Conservation (phyloP, 2,329 filamentous ascomycete species). For the Thyridium curvatum region DNA sequence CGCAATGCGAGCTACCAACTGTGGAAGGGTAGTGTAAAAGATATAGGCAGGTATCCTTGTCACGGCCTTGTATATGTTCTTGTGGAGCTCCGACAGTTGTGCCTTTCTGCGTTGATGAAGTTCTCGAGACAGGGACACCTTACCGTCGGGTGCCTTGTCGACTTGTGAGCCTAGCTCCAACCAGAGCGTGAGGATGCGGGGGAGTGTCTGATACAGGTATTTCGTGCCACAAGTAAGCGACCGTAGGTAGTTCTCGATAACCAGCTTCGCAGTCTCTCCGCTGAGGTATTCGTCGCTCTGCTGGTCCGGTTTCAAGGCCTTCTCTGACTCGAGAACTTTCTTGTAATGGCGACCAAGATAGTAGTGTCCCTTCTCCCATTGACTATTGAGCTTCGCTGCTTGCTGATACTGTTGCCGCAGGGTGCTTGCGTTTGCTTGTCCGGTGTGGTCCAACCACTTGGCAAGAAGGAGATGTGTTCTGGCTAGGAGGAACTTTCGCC, state of each 20-base stretch:
- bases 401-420: constrained; percentile 78
- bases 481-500: too few species aligned
- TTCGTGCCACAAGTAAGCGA: constrained; percentile 87
- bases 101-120: constrained; percentile 52
- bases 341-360: constrained; percentile 97
- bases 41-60: constrained; percentile 65
- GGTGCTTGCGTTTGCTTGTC: constrained; percentile 79
- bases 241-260: constrained; percentile 89
- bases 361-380: constrained; percentile 97
- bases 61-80: constrained; percentile 74
- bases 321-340: constrained; percentile 87
- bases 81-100: constrained; percentile 64
- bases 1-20: constrained; percentile 92
- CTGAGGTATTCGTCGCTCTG: constrained; percentile 71
- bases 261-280: constrained; percentile 79
- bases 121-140: constrained; percentile 45
- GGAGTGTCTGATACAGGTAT: constrained; percentile 91
- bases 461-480: constrained; percentile 68
- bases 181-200: constrained; percentile 89
- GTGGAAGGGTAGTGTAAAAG: constrained; percentile 78
- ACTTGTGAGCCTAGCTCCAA: constrained; percentile 79
- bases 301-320: constrained; percentile 65
- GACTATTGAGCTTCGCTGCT: constrained; percentile 61
- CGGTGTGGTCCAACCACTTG: constrained; percentile 95
- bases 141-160: constrained; percentile 53